phyloP scores from a whole-genome alignment of 2,329 filamentous ascomycete genomes.

The Cladosporium austrohemisphaericum region DNA sequence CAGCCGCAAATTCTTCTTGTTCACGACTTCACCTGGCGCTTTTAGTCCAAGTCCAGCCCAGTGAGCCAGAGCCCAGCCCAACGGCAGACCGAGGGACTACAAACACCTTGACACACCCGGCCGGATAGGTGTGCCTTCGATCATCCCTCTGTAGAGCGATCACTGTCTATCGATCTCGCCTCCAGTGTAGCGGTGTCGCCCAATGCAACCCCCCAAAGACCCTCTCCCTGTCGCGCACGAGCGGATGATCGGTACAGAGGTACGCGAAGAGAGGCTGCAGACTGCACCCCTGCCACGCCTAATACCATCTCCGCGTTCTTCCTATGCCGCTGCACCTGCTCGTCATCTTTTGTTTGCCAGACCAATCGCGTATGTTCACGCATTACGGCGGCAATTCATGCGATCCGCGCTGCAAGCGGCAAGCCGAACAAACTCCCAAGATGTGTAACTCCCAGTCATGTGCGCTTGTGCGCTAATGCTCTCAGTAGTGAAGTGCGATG shows the following conservation, averaged over 20 bases:
- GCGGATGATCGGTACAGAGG: background rate
- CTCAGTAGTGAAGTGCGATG: too few species aligned
- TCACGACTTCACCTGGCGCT: too few species aligned
- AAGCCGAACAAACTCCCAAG: slow-evolving; percentile 1
- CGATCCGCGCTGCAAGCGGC: slow-evolving; percentile 6
- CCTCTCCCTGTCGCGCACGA: background rate
- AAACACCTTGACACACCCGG: background rate
- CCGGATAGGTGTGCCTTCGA: background rate
- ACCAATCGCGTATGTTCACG: slow-evolving; percentile 7
- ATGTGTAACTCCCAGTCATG: too few species aligned
- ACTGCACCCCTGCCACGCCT: slow-evolving; percentile 9
- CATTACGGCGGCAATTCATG: slow-evolving; percentile 4
- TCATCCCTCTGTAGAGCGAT: background rate
- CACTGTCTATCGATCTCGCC: slow-evolving; percentile 5
- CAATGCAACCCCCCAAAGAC: slow-evolving; percentile 1
- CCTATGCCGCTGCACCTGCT: background rate
- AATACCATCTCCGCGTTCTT: slow-evolving; percentile 8
- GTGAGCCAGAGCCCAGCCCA: too few species aligned
- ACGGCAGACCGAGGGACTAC: background rate
- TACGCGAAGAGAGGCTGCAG: background rate
- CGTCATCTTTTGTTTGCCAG: background rate
- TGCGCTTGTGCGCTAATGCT: too few species aligned
- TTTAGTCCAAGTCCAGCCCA: too few species aligned
- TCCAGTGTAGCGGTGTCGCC: slow-evolving; percentile 8
- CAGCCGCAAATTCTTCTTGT: slow-evolving; percentile 6